These are phyloP conservation scores for Discostella stelligeroides DNA, from an alignment of 108 stramenopile species.

Conservation along the genomic window DNA sequence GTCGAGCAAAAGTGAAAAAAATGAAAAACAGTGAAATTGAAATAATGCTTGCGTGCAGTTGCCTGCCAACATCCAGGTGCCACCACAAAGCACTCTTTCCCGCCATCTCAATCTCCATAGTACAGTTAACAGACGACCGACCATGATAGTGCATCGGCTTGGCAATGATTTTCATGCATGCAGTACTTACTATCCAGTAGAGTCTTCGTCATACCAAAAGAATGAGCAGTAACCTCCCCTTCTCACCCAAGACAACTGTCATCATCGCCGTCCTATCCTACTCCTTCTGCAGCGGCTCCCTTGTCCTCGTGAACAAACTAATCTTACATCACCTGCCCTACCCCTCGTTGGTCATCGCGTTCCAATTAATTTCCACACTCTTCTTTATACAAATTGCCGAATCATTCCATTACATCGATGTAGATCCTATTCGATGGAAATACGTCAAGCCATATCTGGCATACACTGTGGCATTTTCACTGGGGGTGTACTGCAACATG, in stretches of 20 bases:
- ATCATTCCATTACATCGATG: conserved; percentile 44
- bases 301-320: conserved; percentile 85
- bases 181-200: no score
- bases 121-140: no score
- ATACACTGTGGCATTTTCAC: conserved; percentile 81
- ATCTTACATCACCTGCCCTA: conserved; percentile 75
- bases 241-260: conserved; percentile 25
- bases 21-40: no score
- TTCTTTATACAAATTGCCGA: conserved; percentile 65
- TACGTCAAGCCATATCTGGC: conserved; percentile 77
- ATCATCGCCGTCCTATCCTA: conserved; percentile 50
- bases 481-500: conserved; percentile 87
- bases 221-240: no score
- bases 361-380: conserved; percentile 73
- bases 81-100: no score
- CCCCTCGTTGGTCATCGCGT: conserved; percentile 72
- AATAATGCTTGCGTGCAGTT: no score
- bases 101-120: no score
- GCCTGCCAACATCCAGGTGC: no score
- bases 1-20: no score
- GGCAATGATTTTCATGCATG: no score
- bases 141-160: no score
- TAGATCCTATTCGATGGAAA: conserved; percentile 73
- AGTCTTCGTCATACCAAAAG: no score
- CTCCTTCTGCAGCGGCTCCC: conserved; percentile 76